These are phyloP conservation scores for Irpex sp. DNA, from an alignment of 1,284 basidiomycete species.

Conservation along the genomic window DNA sequence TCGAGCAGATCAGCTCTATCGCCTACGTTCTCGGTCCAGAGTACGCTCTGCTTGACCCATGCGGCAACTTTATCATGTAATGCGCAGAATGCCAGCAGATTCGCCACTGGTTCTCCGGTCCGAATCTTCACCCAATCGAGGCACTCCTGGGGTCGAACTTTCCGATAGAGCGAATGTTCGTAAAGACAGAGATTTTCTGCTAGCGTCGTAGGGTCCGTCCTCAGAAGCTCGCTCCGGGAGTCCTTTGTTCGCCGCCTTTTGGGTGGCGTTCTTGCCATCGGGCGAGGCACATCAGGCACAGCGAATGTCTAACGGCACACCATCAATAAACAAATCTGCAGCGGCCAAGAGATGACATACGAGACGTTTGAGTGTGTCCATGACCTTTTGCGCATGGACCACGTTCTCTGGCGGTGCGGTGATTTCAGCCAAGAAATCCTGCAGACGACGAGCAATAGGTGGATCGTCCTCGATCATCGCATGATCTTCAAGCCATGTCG, in stretches of 20 bases:
- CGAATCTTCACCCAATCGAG: constrained; percentile 47
- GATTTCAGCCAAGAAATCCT: constrained; percentile 51
- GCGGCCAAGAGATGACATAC: constrained; percentile 32
- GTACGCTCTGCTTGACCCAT: constrained; percentile 65
- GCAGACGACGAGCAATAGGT: constrained; percentile 50
- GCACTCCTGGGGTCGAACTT: constrained; percentile 60
- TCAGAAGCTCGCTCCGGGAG: constrained; percentile 49
- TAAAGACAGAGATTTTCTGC: constrained; percentile 64
- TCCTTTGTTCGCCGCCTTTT: constrained; percentile 36
- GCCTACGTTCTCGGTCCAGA: constrained; percentile 45
- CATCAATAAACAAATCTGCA: constrained; percentile 9
- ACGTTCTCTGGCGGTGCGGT: constrained; percentile 38
- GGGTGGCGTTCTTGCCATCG: constrained; percentile 17
- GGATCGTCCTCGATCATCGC: constrained; percentile 62
- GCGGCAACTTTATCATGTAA: constrained; percentile 57
- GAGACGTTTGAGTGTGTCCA: constrained; percentile 50
- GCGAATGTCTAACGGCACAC: constrained; percentile 18
- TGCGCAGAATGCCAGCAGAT: constrained; percentile 52
- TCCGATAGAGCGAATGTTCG: constrained; percentile 55
- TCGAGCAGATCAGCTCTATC: constrained; percentile 60
- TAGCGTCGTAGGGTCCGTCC: constrained; percentile 49
- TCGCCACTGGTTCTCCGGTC: constrained; percentile 34
- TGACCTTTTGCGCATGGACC: constrained; percentile 45
- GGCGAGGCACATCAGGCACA: constrained; percentile 18
- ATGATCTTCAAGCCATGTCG: constrained; percentile 59